Evolutionary conservation across 2,329 filamentous ascomycete species (phyloP).

Genomic region (Berkeleyomyces rouxiae): DNA sequence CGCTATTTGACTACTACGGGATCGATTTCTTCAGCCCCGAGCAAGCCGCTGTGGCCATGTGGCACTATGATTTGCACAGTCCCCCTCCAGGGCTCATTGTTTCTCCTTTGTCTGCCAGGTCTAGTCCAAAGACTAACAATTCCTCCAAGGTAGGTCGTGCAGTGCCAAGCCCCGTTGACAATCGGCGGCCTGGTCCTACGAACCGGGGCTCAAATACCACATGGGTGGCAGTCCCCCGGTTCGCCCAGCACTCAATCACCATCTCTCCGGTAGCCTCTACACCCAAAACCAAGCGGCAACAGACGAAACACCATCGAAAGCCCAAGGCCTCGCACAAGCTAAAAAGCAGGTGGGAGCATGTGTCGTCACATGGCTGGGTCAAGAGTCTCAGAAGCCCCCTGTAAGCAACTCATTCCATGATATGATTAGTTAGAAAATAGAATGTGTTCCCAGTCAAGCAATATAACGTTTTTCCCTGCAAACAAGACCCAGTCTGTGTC

Average conservation of each 20-base stretch:
- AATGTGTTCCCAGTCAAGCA: no score
- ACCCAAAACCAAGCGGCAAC: background rate
- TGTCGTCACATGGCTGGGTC: background rate
- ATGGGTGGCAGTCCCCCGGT: background rate
- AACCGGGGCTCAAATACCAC: no score
- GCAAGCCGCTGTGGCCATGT: conserved; percentile 3
- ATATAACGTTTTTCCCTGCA: background rate
- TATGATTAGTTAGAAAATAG: no score
- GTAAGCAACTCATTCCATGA: background rate
- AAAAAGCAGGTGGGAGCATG: background rate
- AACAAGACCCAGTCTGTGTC: background rate
- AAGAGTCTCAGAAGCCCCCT: background rate
- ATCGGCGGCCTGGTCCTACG: no score
- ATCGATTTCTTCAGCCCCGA: conserved; percentile 10
- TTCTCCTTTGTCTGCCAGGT: background rate
- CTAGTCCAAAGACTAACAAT: no score
- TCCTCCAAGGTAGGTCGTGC: no score
- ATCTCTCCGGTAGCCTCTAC: background rate
- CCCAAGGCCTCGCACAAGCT: background rate
- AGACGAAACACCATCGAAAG: background rate
- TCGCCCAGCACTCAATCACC: background rate
- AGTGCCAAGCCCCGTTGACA: no score
- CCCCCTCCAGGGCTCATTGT: background rate
- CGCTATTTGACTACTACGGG: conserved; percentile 4
- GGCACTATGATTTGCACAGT: conserved; percentile 1